Percentiles rank a stretch among this genome's conserved stretches.
Conservation (phyloP, 106 monocot species). For the Platanthera guangdongensis region DNA sequence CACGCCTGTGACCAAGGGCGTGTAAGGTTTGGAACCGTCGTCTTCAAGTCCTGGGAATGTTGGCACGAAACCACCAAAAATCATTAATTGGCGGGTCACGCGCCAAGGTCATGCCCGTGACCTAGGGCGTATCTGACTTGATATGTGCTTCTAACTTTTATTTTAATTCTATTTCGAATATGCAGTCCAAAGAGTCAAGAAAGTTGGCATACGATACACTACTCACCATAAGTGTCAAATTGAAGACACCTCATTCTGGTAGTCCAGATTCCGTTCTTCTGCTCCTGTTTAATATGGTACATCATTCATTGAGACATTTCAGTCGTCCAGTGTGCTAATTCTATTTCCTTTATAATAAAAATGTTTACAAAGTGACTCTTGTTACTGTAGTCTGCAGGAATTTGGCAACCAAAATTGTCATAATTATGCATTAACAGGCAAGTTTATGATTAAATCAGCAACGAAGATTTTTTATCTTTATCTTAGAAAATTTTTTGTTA, state of each 20-base stretch:
- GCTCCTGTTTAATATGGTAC: slow-evolving; percentile 73
- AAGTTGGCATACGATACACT: slow-evolving; percentile 77
- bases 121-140: no score
- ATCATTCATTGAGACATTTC: neutral
- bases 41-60: no score
- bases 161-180: slow-evolving; percentile 2
- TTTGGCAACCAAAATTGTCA: neutral
- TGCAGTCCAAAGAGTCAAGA: slow-evolving; percentile 76
- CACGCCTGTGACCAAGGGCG: no score
- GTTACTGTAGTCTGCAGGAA: neutral
- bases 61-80: no score
- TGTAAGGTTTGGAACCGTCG: no score
- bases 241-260: slow-evolving; percentile 38
- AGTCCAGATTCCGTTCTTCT: slow-evolving; percentile 34
- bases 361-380: neutral
- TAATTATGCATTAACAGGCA: neutral
- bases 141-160: neutral
- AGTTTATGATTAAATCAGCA: neutral
- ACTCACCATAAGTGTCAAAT: slow-evolving; percentile 35
- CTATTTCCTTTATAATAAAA: neutral
- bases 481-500: neutral
- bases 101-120: no score
- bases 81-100: no score
- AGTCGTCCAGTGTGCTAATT: neutral
- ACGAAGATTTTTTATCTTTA: neutral